Percentiles rank a stretch among this genome's conserved stretches.
These are phyloP conservation scores for Trichaptum fuscoviolaceum DNA, from an alignment of 768 basidiomycete genomes.

Conservation along the genomic window DNA sequence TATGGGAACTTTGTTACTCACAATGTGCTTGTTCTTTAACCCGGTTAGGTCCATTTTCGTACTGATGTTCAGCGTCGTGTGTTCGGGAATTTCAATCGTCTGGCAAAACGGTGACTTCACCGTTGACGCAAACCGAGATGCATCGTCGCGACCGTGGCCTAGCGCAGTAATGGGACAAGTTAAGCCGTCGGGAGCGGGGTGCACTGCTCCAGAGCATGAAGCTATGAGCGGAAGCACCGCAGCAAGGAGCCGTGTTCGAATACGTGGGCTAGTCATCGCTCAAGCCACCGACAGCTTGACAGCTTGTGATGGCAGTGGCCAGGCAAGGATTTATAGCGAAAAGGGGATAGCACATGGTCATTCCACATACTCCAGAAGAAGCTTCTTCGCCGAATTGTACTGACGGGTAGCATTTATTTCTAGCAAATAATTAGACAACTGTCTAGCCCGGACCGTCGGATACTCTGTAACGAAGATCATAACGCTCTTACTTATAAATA, in stretches of 20 bases:
- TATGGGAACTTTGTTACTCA: conserved; percentile 13
- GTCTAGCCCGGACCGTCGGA: background rate
- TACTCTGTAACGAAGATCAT: background rate
- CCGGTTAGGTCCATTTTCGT: conserved; percentile 52
- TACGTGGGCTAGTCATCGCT: too few species aligned
- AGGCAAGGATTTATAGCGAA: too few species aligned
- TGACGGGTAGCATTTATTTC: background rate
- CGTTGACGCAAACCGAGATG: conserved; percentile 41
- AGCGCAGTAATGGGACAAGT: background rate
- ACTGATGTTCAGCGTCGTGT: conserved; percentile 45
- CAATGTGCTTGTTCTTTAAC: conserved; percentile 43
- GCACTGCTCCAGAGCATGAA: background rate
- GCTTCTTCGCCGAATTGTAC: background rate
- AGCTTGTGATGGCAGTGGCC: too few species aligned
- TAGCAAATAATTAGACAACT: background rate
- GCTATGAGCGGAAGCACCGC: background rate
- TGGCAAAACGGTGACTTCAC: conserved; percentile 29
- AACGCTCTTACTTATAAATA: background rate
- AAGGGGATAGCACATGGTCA: too few species aligned
- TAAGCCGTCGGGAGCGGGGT: background rate
- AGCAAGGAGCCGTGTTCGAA: background rate
- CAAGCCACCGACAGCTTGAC: too few species aligned
- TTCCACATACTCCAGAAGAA: background rate
- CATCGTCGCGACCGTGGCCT: conserved; percentile 42
- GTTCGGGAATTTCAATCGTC: conserved; percentile 38